Conservation (phyloP, 2,329 filamentous ascomycete genomes). For the Colletotrichum lentis region DNA sequence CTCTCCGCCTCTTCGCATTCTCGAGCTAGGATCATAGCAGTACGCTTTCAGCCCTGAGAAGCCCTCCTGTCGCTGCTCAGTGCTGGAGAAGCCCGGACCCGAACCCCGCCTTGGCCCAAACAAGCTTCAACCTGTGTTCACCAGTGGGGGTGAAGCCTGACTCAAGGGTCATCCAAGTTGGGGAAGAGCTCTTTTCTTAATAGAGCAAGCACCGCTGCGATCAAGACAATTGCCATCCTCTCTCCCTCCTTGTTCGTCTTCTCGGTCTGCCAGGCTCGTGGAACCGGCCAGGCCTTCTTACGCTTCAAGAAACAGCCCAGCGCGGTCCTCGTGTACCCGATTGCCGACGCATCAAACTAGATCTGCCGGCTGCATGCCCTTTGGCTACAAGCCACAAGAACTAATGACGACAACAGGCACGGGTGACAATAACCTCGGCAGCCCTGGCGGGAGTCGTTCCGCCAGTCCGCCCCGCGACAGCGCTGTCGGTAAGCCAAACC, state of each 20-base stretch:
- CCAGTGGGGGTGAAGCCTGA: background rate
- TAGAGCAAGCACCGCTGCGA: too few species aligned
- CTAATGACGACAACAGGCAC: background rate
- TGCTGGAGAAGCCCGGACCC: conserved; percentile 3
- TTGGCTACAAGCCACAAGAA: background rate
- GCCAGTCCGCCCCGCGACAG: conserved; percentile 9
- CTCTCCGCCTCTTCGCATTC: background rate
- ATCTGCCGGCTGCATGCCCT: background rate
- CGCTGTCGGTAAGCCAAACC: conserved; percentile 15
- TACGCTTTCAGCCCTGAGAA: background rate
- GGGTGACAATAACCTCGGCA: background rate
- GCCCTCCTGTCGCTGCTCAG: background rate
- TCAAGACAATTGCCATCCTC: too few species aligned
- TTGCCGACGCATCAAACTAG: background rate
- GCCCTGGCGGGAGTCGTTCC: background rate
- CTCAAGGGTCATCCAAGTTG: background rate
- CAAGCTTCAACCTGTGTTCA: background rate
- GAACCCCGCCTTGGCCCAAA: conserved; percentile 16
- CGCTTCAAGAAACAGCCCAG: background rate
- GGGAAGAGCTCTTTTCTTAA: background rate
- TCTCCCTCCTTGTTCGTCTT: background rate
- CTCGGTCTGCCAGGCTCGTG: background rate
- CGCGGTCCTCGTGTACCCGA: too few species aligned
- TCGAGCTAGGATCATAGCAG: background rate
- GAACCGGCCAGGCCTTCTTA: too few species aligned